Conservation (phyloP, 495 filamentous ascomycete species). For the Aspergillus olivimuriae region DNA sequence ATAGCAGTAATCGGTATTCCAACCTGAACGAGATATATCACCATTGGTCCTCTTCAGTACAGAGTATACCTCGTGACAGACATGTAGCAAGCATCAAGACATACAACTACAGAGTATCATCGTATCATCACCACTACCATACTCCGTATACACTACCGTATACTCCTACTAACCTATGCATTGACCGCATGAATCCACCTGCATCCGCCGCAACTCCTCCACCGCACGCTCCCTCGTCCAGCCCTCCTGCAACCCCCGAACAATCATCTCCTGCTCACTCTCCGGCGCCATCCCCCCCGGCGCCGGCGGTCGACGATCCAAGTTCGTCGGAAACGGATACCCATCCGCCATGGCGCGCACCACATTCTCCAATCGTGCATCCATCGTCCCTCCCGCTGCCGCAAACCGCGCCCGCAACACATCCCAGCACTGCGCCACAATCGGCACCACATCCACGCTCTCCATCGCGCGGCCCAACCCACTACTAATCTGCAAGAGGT, state of each 20-base stretch:
- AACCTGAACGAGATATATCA: no score
- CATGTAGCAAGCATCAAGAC: not conserved
- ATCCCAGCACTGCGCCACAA: constrained; percentile 39
- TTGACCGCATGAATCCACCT: constrained; percentile 3
- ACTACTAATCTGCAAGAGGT: constrained; percentile 48
- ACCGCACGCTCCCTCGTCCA: constrained; percentile 31
- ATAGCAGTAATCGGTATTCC: no score
- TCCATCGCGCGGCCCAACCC: constrained; percentile 57
- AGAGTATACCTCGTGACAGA: not conserved
- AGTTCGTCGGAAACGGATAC: constrained; percentile 53
- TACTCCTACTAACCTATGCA: no score
- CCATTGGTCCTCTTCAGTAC: no score
- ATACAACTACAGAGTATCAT: no score
- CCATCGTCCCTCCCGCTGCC: constrained; percentile 22
- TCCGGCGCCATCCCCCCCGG: constrained; percentile 48
- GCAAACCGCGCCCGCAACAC: constrained; percentile 23
- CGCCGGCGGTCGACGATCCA: constrained; percentile 44
- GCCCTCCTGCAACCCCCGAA: constrained; percentile 32
- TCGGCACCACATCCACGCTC: constrained; percentile 36
- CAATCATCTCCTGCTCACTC: constrained; percentile 46
- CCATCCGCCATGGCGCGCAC: constrained; percentile 43
- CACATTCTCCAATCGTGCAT: constrained; percentile 28
- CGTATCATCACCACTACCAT: no score
- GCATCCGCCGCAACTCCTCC: constrained; percentile 29
- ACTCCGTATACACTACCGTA: no score